Conservation (phyloP, 805 yeast species). For the Candida tallmaniae region DNA sequence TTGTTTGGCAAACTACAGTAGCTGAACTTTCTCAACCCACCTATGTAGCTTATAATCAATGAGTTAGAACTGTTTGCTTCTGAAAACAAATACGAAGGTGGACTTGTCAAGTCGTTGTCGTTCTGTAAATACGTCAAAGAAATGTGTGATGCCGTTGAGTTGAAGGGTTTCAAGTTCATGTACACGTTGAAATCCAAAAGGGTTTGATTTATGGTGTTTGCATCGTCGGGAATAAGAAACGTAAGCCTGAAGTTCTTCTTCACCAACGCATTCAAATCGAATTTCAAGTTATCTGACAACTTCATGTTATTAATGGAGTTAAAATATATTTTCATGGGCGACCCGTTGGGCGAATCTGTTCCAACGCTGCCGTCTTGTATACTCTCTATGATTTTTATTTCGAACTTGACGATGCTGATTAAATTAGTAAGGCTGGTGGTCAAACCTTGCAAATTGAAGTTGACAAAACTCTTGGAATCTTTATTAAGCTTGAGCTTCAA, state of each 20-base stretch:
- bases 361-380: background rate
- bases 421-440: slow-evolving; percentile 53
- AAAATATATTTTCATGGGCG: slow-evolving; percentile 3
- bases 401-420: slow-evolving; percentile 15
- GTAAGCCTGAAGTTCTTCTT: slow-evolving; percentile 35
- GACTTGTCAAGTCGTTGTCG: slow-evolving; percentile 12
- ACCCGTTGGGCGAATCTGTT: background rate
- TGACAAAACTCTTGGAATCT: slow-evolving; percentile 53
- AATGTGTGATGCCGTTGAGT: slow-evolving; percentile 5
- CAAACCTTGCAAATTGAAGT: slow-evolving; percentile 54
- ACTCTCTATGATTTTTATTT: slow-evolving; percentile 8
- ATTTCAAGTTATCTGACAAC: slow-evolving; percentile 13
- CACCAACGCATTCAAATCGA: slow-evolving; percentile 27
- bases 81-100: slow-evolving; percentile 30
- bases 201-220: slow-evolving; percentile 28
- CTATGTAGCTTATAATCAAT: slow-evolving; percentile 30
- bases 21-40: slow-evolving; percentile 37
- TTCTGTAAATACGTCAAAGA: slow-evolving; percentile 23
- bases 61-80: slow-evolving; percentile 23
- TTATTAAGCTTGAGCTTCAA: slow-evolving; percentile 32
- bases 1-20: slow-evolving; percentile 36
- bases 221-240: slow-evolving; percentile 31
- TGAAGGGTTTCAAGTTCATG: slow-evolving; percentile 15
- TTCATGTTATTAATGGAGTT: slow-evolving; percentile 3
- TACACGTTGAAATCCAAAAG: slow-evolving; percentile 31